phyloP scores from a whole-genome alignment of 108 stramenopile genomes.

The Stephanodiscus minutulus region DNA sequence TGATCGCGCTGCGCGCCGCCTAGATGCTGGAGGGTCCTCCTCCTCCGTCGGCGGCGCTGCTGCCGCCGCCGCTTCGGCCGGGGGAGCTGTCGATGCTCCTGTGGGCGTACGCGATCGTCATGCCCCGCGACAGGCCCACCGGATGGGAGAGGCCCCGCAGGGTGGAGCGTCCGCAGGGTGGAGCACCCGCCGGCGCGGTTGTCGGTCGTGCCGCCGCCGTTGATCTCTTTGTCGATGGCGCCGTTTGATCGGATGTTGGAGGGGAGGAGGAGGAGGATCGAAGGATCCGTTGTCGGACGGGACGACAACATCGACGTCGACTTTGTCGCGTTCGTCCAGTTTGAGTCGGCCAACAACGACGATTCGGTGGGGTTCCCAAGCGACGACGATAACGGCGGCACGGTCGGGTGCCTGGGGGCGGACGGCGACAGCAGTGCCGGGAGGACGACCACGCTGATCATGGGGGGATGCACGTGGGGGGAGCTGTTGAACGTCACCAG shows the following conservation, averaged over 20 bases:
- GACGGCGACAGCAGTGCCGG: constrained; percentile 26
- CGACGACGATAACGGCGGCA: not conserved
- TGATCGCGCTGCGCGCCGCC: constrained; percentile 61
- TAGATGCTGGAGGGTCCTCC: no score
- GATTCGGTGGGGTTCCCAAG: not conserved
- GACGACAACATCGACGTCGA: constrained; percentile 14
- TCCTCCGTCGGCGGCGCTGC: no score
- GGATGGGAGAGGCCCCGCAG: constrained; percentile 75
- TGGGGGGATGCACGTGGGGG: constrained; percentile 63
- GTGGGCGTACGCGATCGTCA: no score
- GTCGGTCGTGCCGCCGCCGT: not conserved
- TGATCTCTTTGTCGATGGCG: not conserved
- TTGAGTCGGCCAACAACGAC: constrained; percentile 17
- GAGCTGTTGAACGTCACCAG: constrained; percentile 81
- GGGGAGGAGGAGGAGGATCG: no score
- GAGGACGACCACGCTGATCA: constrained; percentile 29
- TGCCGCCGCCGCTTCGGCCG: constrained; percentile 25
- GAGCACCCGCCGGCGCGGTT: not conserved
- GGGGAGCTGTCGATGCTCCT: constrained; percentile 81
- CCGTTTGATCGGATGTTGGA: no score
- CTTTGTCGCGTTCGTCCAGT: constrained; percentile 57
- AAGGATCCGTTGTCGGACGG: not conserved
- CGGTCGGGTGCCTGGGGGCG: not conserved
- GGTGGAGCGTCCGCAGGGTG: constrained; percentile 51
- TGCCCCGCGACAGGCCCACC: constrained; percentile 62